Evolutionary conservation across 768 basidiomycete genomes (phyloP).

Genomic region (Trametes maxima): DNA sequence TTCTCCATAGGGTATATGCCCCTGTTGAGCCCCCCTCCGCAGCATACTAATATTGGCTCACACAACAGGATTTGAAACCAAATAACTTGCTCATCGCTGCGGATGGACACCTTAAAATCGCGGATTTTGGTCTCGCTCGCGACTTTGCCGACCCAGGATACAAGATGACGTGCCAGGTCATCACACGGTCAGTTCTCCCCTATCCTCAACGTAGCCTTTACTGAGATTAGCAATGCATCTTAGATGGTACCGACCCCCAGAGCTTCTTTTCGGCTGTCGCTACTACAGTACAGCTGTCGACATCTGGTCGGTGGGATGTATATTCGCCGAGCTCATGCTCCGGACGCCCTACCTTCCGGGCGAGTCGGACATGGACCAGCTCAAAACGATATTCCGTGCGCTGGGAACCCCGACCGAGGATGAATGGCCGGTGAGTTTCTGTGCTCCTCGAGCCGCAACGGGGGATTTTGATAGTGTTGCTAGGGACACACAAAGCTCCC

Average conservation of each 20-base stretch:
- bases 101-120: conserved; percentile 91
- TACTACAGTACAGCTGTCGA: conserved; percentile 93
- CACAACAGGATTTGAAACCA: conserved; percentile 88
- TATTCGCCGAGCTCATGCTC: conserved; percentile 96
- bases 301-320: conserved; percentile 97
- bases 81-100: conserved; percentile 96
- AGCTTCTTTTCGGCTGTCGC: conserved; percentile 87
- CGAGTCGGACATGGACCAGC: conserved; percentile 94
- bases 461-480: background rate
- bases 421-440: conserved; percentile 85
- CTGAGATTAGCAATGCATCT: background rate
- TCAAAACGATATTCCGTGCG: conserved; percentile 92
- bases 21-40: background rate
- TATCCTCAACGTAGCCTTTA: conserved; percentile 1
- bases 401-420: conserved; percentile 95
- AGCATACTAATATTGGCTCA: background rate
- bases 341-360: conserved; percentile 95
- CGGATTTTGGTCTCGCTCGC: conserved; percentile 97
- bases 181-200: conserved; percentile 76
- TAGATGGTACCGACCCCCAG: conserved; percentile 98
- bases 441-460: background rate
- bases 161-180: conserved; percentile 98
- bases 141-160: conserved; percentile 94
- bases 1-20: conserved; percentile 81
- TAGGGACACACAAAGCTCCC: conserved; percentile 91